Evolutionary conservation across 352 stramenopile genomes (phyloP), one percentile per base, ranked within the genome.

Genomic region (Peronosclerospora sorghi): DNA sequence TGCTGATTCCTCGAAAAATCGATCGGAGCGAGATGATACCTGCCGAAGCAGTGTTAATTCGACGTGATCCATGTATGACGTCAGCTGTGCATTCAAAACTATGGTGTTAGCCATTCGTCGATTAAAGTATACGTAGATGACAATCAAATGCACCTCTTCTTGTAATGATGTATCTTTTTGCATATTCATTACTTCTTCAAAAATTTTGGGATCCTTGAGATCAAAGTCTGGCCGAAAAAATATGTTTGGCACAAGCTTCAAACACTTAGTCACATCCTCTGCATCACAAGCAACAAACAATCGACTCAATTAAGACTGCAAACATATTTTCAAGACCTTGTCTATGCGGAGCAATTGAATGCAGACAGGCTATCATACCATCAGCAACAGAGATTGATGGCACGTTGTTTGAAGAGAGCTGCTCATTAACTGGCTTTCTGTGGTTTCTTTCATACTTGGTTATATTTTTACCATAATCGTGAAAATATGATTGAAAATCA

Each of bases 31-130:
- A 7, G 77, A 90, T 24, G 77, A 88, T 24, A 93, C 77, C 50
- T 93, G 77, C 2, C 80, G 75, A 32, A 93, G 60, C 35, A 93
- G 61, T 27, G 77, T 86, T 48, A 90, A 85, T 47, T 93, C 77
- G 32, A 93, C 80, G 21, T 73, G 71, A 50, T 93, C 80, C 41
- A 93, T 51, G 53, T 90, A 89, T 32, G 64, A 67, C 7, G 77
- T 84, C 27, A 93, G 49, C 75, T 84, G 40, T 10, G 39, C 14
- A 23, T 32, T 32, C 26, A 35, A 30, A 20, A 45, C 32, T 45
- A 19, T 48, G 27, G 23, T n/a, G 14, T 47, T 37, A 42, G 40
- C n/a, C 20, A 13, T 17, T 29, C 8, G 32, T 35, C 12, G 9
- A 3, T 17, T 24, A n/a, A 18, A 7, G 26, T 8, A 19, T 6